phyloP scores from a whole-genome alignment of 805 yeast species.

The Scheffersomyces amazonensis region DNA sequence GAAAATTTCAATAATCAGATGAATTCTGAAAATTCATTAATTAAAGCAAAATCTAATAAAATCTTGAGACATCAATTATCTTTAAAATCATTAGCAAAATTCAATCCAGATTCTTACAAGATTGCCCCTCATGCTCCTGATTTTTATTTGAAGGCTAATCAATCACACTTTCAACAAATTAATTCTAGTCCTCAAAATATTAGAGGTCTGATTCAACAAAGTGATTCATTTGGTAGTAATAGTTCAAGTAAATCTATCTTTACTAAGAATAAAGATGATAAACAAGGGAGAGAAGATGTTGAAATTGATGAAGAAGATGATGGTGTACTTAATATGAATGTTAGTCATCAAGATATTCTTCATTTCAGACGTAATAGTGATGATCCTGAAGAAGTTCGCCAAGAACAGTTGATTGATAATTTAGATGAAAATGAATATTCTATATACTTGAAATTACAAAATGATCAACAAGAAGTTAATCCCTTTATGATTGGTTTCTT shows the following conservation, averaged over 20 bases:
- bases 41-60: slow-evolving; percentile 19
- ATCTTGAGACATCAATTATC: slow-evolving; percentile 24
- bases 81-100: slow-evolving; percentile 10
- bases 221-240: slow-evolving; percentile 4
- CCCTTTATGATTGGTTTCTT: slow-evolving; percentile 18
- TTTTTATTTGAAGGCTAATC: background rate
- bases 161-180: background rate
- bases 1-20: slow-evolving; percentile 26
- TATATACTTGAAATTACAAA: slow-evolving; percentile 17
- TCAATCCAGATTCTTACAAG: background rate
- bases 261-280: background rate
- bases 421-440: slow-evolving; percentile 14
- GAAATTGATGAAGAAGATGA: slow-evolving; percentile 1
- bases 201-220: too few relatives aligned
- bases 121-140: background rate
- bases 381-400: slow-evolving; percentile 10
- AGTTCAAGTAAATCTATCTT: slow-evolving; percentile 1
- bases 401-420: slow-evolving; percentile 1
- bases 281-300: background rate
- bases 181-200: background rate
- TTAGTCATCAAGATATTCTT: background rate
- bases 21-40: slow-evolving; percentile 20
- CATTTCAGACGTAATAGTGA: slow-evolving; percentile 1
- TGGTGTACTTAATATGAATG: background rate
- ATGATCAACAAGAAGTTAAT: slow-evolving; percentile 15